Evolutionary conservation across 2,329 filamentous ascomycete genomes (phyloP).

Genomic region (Stagonosporopsis tanaceti): DNA sequence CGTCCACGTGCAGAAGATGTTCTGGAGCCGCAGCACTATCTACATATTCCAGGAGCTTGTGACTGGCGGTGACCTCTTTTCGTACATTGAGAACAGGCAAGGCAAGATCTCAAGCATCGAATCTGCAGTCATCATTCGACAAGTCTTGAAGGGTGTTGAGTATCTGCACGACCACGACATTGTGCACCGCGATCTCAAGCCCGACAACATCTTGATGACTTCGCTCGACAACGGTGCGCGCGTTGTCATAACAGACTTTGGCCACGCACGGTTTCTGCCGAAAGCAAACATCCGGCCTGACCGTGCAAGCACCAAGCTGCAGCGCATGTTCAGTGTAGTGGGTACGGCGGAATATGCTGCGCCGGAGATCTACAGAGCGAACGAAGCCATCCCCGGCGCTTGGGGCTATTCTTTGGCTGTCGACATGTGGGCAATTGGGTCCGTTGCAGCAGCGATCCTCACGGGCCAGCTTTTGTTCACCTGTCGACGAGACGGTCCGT

Average conservation of each 20-base stretch:
- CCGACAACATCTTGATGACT: slow-evolving; percentile 69
- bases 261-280: slow-evolving; percentile 58
- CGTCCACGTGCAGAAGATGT: slow-evolving; percentile 64
- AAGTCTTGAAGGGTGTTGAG: slow-evolving; percentile 65
- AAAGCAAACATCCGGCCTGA: slow-evolving; percentile 13
- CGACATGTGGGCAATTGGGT: slow-evolving; percentile 70
- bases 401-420: slow-evolving; percentile 65
- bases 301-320: slow-evolving; percentile 14
- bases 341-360: slow-evolving; percentile 67
- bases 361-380: slow-evolving; percentile 55
- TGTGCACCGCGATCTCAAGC: slow-evolving; percentile 69
- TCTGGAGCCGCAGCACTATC: slow-evolving; percentile 60
- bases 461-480: slow-evolving; percentile 60
- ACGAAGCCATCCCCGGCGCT: slow-evolving; percentile 30
- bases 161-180: slow-evolving; percentile 65
- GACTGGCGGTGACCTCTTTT: slow-evolving; percentile 68
- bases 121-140: slow-evolving; percentile 62
- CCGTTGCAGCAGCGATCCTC: slow-evolving; percentile 61
- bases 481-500: slow-evolving; percentile 40
- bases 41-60: slow-evolving; percentile 70
- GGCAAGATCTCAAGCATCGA: slow-evolving; percentile 58
- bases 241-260: slow-evolving; percentile 69
- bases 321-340: slow-evolving; percentile 62
- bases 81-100: slow-evolving; percentile 62
- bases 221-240: slow-evolving; percentile 60